Evolutionary conservation across 164 flowering plant genomes (phyloP), one percentile per base, ranked within the genome.

Genomic region (Stephania japonica): DNA sequence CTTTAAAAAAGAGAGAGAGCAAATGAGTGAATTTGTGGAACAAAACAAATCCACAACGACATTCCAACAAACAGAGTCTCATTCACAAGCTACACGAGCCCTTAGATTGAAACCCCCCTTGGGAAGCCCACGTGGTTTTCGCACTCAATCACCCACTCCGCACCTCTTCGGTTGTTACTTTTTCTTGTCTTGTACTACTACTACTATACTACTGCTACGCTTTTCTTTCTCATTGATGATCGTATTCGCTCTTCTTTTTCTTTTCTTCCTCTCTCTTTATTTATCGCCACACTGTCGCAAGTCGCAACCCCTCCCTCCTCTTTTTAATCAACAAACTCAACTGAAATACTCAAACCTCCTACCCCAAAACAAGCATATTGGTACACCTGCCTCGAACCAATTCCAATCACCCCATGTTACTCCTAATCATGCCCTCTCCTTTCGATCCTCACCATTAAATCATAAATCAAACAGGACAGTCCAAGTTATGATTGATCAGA

Each of bases 31-130:
- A 53, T 12, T 14, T 14, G 19, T 14, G 5, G 19, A 21, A 53
- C 61, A 12, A 18, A 53, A 21, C 6, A 53, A 53, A 14, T 53
- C 61, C 61, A 53, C 18, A 53, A 53, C 61, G 61, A 53, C 61
- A 53, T 53, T 53, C 61, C 61, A 53, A 53, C 61, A 18, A 53
- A 56, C 62, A 18, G 21, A 18, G 61, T 50, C 56, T 6, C 61
- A 53, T 6, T 53, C 10, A 53, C 61, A 53, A 18, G n/a, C 21
- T 56, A 56, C 62, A 56, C 62, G 62, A 56, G 23, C 62, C 62
- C 62, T 56, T 56, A 56, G 62, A 56, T 56, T 56, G 18, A n/a
- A n/a, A n/a, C n/a, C n/a, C n/a, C n/a, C n/a, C n/a, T n/a, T 56
- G 62, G 62, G 23, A 23, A 56, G 23, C 62, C 62, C 62, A 56